Base-by-base conservation (phyloP, 2,329 filamentous ascomycete genomes). In the Diaporthe caulivora region DNA sequence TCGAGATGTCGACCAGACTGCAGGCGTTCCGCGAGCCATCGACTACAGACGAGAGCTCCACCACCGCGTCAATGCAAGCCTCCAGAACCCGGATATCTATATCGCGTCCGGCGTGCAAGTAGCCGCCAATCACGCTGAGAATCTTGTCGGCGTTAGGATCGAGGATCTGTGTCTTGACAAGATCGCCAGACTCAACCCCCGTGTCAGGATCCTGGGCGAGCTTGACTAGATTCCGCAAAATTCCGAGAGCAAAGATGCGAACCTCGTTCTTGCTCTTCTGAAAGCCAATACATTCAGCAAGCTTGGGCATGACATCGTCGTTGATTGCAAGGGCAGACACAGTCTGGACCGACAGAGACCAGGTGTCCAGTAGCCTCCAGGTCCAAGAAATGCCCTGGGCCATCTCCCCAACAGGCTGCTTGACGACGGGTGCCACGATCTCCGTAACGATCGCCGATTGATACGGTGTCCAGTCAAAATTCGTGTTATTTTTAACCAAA, bases 341-440 rank as follows among this genome's bases (percentile, higher is more conserved):
- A 1, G 91, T 92, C 75, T 87, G 88, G 0, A 90, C 86, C 29
- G 92, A 88, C 73, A 89, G 89, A 4, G 94, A 92, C 94, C 96
- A 98, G 1, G 93, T 93, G 4, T 91, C 91, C 76, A 99, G 91
- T 7, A 99, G 86, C 75, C 92, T 92, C 75, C 98, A 88, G 53
- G 95, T 89, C 21, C 92, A 94, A 3, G 97, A 98, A 10, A 98
- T 87, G 18, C 95, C 94, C 80, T 99, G 95, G 0, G 95, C 93
- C 55, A 94, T 98, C 84, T 99, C 97, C 7, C 90, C 87, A 0
- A 95, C 91, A 70, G 99, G 90, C 72, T 93, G 94, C 2, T 92
- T 89, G 24, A 98, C 86, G 76, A 95, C 90, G 24, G 94, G 94
- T 68, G 90, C 91, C 58, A 99, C 87, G 34, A 97, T 85, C 79